Evolutionary conservation across 495 filamentous ascomycete species (phyloP).

Genomic region (Jackrogersella multiformis): DNA sequence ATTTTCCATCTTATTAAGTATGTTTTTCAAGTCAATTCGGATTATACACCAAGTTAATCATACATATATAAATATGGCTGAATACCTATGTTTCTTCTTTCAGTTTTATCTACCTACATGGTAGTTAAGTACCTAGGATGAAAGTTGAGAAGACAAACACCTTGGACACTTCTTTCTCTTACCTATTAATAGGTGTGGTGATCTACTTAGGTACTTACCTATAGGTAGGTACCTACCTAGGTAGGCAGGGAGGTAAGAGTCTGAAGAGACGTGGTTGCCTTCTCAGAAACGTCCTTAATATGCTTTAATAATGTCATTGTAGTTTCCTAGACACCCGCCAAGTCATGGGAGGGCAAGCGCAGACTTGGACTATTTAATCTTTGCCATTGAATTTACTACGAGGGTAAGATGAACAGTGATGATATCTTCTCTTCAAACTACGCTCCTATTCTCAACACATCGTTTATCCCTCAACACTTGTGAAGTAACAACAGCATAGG

Average conservation of each 20-base stretch:
- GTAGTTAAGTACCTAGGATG: too few relatives aligned
- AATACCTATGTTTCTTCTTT: too few relatives aligned
- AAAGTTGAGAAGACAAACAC: too few relatives aligned
- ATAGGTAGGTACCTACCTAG: background rate
- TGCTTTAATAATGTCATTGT: background rate
- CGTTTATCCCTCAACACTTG: constrained; percentile 15
- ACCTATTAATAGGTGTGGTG: too few relatives aligned
- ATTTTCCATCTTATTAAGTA: too few relatives aligned
- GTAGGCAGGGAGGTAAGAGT: background rate
- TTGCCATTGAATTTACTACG: background rate
- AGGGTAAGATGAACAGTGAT: background rate
- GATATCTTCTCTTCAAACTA: background rate
- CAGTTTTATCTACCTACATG: too few relatives aligned
- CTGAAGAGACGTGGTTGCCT: background rate
- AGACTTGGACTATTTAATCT: background rate
- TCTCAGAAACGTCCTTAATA: too few relatives aligned
- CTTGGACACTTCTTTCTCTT: too few relatives aligned
- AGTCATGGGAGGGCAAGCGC: background rate
- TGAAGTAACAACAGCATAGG: constrained; percentile 13
- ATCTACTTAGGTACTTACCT: too few relatives aligned
- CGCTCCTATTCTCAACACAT: constrained; percentile 12
- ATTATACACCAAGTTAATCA: too few relatives aligned
- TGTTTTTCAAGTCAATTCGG: too few relatives aligned
- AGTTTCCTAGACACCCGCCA: background rate
- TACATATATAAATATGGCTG: too few relatives aligned